Evolutionary conservation across 164 flowering plant species (phyloP), one percentile per base, ranked within the genome.

Genomic region (Vitis rupestris): DNA sequence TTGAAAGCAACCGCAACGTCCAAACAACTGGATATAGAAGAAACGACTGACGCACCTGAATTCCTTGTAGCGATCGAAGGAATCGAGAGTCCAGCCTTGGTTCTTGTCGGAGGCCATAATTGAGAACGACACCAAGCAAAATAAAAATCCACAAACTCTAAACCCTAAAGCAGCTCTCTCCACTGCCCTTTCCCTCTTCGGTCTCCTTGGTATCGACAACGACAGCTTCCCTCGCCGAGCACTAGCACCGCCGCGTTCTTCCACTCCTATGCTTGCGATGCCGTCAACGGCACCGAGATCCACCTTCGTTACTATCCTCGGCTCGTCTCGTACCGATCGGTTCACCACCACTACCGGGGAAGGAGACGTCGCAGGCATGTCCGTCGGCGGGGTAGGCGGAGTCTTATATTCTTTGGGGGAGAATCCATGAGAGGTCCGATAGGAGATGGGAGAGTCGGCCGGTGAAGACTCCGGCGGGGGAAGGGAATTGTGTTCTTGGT

Each of bases 81-180:
- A 85, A 64, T 85, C 88, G 49, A 79, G 70, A 62, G 83, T 82
- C 88, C 88, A 85, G 1, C 88, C 91, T 61, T 66, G 72, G 65
- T 82, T 63, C 69, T 69, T 79, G 70, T 85, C 85, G 50, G 88
- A 81, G 19, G 85, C 88, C 87, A 87, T 77, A 4, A 87, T 81
- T 1, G 91, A 79, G 67, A 87, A 82, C 8, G 88, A 79, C 10
- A 79, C 61, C 82, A 85, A 72, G 50, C 88, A 82, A n/a, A 81
- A 69, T 64, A 75, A 71, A 31, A 81, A 70, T 44, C 79, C 87
- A 68, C 74, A 74, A 59, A 82, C 56, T 78, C 91, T 81, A 16
- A 78, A 76, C 53, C 71, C 83, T 31, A 87, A 54, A 54, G 72
- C 78, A 19, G 70, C 80, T 70, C 59, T 85, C 65, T 57, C 80